Percentiles rank a stretch among this genome's conserved stretches.
These are phyloP conservation scores for Symbiodinium pilosum DNA, from an alignment of 73 alveolate genomes.

Conservation along the genomic window DNA sequence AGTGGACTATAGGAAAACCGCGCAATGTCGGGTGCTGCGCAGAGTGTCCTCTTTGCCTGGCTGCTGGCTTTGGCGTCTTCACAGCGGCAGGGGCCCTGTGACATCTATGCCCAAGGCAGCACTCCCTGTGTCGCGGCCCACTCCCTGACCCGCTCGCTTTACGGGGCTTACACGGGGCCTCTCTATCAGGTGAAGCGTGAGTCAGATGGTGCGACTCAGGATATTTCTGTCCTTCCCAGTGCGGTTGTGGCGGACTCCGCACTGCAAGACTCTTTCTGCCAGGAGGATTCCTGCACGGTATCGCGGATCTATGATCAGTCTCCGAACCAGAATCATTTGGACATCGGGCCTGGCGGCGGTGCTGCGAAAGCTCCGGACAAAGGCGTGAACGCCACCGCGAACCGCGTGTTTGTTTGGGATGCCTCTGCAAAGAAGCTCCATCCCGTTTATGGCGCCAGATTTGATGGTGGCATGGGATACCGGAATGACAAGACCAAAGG, in stretches of 20 bases:
- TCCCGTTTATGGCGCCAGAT: constrained; percentile 23
- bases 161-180: not conserved
- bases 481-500: constrained; percentile 15
- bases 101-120: constrained; percentile 2
- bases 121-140: constrained; percentile 44
- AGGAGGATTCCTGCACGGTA: constrained; percentile 13
- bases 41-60: not conserved
- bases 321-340: constrained; percentile 9
- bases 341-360: constrained; percentile 20
- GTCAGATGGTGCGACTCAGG: not conserved
- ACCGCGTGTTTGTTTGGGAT: not conserved
- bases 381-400: constrained; percentile 27
- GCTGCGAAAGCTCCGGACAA: constrained; percentile 19
- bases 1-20: too few relatives aligned
- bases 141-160: constrained; percentile 26
- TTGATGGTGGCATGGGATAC: constrained; percentile 42
- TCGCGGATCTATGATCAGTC: constrained; percentile 38
- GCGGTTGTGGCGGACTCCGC: constrained; percentile 22
- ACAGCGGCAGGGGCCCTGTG: constrained; percentile 26
- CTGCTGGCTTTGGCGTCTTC: not conserved
- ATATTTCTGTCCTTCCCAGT: not conserved
- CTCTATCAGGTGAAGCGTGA: constrained; percentile 21
- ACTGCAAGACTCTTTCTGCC: constrained; percentile 14
- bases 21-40: too few relatives aligned
- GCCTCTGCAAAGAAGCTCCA: not conserved